Evolutionary conservation across 768 basidiomycete genomes (phyloP).

Genomic region (Trametes elegans): DNA sequence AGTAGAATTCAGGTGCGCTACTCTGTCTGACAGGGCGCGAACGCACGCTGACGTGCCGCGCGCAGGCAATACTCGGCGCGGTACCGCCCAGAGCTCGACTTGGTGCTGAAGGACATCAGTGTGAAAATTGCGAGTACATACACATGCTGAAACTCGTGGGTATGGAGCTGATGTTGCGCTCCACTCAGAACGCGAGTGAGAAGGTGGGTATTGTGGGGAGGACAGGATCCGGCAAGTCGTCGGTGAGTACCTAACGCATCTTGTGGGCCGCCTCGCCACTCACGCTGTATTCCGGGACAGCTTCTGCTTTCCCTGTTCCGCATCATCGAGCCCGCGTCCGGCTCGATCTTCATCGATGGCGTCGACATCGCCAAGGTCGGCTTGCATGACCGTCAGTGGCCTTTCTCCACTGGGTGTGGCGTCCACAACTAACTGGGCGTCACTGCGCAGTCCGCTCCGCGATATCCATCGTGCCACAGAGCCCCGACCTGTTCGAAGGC

Average conservation of each 20-base stretch:
- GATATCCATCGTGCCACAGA: slow-evolving; percentile 87
- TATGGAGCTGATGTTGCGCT: background rate
- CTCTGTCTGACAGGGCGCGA: too few relatives aligned
- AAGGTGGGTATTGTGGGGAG: slow-evolving; percentile 89
- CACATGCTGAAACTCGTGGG: background rate
- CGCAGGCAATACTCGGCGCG: slow-evolving; percentile 66
- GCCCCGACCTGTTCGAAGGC: slow-evolving; percentile 44
- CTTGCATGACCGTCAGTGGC: slow-evolving; percentile 62
- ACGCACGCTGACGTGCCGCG: too few relatives aligned
- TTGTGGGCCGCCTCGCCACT: background rate
- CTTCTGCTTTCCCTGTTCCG: slow-evolving; percentile 72
- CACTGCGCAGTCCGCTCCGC: slow-evolving; percentile 58
- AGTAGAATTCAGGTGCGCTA: slow-evolving; percentile 63
- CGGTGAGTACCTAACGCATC: slow-evolving; percentile 47
- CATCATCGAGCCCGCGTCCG: slow-evolving; percentile 68
- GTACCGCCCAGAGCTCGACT: slow-evolving; percentile 78
- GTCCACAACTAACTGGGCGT: background rate
- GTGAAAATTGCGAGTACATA: slow-evolving; percentile 56
- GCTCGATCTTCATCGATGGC: slow-evolving; percentile 69
- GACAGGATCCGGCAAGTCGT: slow-evolving; percentile 81
- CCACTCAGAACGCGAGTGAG: slow-evolving; percentile 43
- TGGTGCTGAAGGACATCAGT: slow-evolving; percentile 74
- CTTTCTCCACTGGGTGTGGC: background rate
- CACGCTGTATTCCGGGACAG: slow-evolving; percentile 28
- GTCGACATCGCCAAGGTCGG: slow-evolving; percentile 78